Conservation (phyloP, 257 asterid genomes). For the Capsicum pubescens region DNA sequence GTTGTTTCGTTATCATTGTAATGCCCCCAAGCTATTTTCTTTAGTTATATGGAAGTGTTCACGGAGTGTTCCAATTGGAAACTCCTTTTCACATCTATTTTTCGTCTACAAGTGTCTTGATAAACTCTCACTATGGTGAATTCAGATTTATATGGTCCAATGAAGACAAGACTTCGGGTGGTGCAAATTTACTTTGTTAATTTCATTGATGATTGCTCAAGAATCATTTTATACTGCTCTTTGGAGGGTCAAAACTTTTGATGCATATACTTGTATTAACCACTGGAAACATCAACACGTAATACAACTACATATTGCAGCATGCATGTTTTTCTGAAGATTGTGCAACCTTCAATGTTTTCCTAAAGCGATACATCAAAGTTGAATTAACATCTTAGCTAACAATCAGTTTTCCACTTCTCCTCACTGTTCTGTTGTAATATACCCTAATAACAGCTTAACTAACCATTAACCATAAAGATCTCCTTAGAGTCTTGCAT, state of each 20-base stretch:
- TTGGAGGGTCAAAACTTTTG: neutral
- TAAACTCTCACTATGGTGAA: neutral
- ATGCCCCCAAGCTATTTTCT: neutral
- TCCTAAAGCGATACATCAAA: neutral
- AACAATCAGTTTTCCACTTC: neutral
- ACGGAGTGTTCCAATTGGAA: neutral
- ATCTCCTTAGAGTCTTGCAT: neutral
- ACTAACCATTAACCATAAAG: neutral
- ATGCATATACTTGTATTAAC: conserved; percentile 8
- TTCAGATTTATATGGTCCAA: too few species aligned
- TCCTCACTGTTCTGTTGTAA: neutral
- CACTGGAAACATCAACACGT: conserved; percentile 7
- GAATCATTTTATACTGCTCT: conserved; percentile 3
- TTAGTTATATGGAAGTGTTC: neutral
- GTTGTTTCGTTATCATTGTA: conserved; percentile 15
- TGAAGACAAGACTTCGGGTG: too few species aligned
- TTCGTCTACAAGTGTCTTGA: neutral
- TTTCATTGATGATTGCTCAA: too few species aligned
- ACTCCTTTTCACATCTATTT: neutral
- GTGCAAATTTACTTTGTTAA: too few species aligned
- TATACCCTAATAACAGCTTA: neutral
- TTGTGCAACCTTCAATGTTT: neutral
- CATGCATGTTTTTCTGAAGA: neutral
- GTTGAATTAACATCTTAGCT: neutral
- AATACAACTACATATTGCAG: neutral